Evolutionary conservation across 495 filamentous ascomycete species (phyloP), one percentile per base, ranked within the genome.

Genomic region (Filosporella fistucella): DNA sequence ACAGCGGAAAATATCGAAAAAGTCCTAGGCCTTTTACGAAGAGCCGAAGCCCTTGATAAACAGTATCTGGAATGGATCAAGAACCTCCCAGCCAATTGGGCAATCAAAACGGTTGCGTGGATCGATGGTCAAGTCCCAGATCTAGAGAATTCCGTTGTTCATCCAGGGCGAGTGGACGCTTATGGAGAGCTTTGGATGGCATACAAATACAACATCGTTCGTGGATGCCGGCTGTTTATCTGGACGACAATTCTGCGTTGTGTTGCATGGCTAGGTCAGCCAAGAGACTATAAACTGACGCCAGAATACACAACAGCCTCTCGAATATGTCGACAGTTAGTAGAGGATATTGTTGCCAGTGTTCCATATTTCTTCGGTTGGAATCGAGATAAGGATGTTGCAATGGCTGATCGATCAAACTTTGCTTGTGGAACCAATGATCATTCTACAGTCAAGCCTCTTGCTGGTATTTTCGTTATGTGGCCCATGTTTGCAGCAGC

Each of bases 361-460:
- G 66, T 78, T 38, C 75, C 75, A 28, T 79, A 68, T 47, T 65
- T 73, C 42, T 64, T 79, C 6, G 70, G 74, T 18, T 75, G 72
- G 69, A 55, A 55, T 14, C 65, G 69, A 64, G 66, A 66, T 26
- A 52, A 49, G 9, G 55, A 55, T 35, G 46, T 51, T 22, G 10
- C 39, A 14, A 45, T 60, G 20, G 37, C 22, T 10, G 39, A 47
- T 14, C 29, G 17, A 16, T 28, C 51, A 4, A 50, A 25, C 4
- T 74, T 71, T 57, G 61, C 54, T 13, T 70, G 68, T 45, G 71
- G 71, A 12, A 57, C 63, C 0, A 68, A 65, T 17, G 52, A 60
- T 16, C 16, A 28, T 25, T 9, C 36, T 2, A 49, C 43, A 5
- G 54, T 55, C 21, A 74, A 71, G 50, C 65, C 64, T 8, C 52